These are phyloP conservation scores for Rhipidocladum racemiflorum DNA, from an alignment of 176 grass and related monocot species.

Conservation along the genomic window DNA sequence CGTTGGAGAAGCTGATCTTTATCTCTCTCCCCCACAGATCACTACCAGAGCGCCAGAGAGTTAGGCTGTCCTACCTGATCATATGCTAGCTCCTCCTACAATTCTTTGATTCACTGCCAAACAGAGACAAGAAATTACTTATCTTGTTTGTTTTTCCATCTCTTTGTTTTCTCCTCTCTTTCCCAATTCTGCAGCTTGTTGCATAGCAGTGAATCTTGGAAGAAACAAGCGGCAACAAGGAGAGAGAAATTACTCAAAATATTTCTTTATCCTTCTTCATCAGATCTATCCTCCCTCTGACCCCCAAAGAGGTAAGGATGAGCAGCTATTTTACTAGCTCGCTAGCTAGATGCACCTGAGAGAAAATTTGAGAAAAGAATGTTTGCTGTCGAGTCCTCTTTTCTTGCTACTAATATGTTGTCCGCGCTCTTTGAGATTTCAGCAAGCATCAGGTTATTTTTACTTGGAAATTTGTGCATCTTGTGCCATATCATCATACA, in stretches of 20 bases:
- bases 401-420: conserved; percentile 30
- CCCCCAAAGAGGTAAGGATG: conserved; percentile 45
- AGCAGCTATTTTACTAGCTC: conserved; percentile 4
- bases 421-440: conserved; percentile 43
- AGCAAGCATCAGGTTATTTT: conserved; percentile 33
- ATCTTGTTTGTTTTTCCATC: conserved; percentile 20
- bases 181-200: conserved; percentile 33
- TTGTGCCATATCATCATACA: conserved; percentile 47
- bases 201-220: conserved; percentile 30
- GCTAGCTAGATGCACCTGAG: conserved; percentile 24
- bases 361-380: conserved; percentile 10
- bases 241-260: neutral
- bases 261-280: neutral
- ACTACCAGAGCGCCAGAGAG: conserved; percentile 28
- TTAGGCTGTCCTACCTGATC: conserved; percentile 42
- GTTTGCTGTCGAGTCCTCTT: conserved; percentile 17
- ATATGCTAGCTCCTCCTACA: conserved; percentile 34
- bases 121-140: conserved; percentile 26
- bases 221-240: conserved; percentile 13
- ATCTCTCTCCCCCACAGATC: conserved; percentile 24
- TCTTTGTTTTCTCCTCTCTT: neutral
- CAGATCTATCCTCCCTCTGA: conserved; percentile 41
- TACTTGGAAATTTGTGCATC: conserved; percentile 40
- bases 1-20: conserved; percentile 26
- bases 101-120: conserved; percentile 33